Base-by-base conservation (phyloP, 768 basidiomycete genomes). In the Suillus subalutaceus region DNA sequence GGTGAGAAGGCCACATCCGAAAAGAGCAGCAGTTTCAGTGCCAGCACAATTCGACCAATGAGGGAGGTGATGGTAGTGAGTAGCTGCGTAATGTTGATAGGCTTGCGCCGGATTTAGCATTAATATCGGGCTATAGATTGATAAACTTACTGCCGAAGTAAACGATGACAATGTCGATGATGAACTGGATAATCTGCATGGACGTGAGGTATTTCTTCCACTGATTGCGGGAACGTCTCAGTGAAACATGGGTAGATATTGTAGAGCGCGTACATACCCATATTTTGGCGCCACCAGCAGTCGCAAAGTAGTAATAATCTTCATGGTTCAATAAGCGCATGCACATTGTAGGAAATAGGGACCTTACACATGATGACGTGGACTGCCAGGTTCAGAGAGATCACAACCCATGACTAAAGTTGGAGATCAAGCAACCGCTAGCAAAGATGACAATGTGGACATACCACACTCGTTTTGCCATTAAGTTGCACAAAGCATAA, bases 291-390 rank as follows among this genome's bases (percentile, higher is more conserved):
- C 97, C 97, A 74, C 97, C 95, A 61, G 97, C 96, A 61, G 97
- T 98, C 32, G 96, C 96, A 80, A 92, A 99, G 82, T 99, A 99
- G 82, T 99, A 99, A 79, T 99, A 99, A 82, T 99, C 96, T 96
- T 23, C 8, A 65, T 58, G 8, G 23, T 30, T 26, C 20, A 23
- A 41, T 58, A 37, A 63, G 35, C 16, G n/a, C 8, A 30, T 26
- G 20, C 23, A 57, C 44, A 70, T 66, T 32, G 65, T 35, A 56
- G 12, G 2, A 40, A 53, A 23, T 13, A 37, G 37, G n/a, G 26
- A 48, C 85, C 92, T 77, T 78, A 96, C 94, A 99, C 97, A 99
- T 99, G 73, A 97, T 80, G 76, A 99, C 96, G 79, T 99, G 97
- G 59, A 99, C 97, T 65, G 84, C 79, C 66, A 99, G 83, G 82